Conservation (phyloP, 805 yeast genomes). For the Isabelozyma gotoi region DNA sequence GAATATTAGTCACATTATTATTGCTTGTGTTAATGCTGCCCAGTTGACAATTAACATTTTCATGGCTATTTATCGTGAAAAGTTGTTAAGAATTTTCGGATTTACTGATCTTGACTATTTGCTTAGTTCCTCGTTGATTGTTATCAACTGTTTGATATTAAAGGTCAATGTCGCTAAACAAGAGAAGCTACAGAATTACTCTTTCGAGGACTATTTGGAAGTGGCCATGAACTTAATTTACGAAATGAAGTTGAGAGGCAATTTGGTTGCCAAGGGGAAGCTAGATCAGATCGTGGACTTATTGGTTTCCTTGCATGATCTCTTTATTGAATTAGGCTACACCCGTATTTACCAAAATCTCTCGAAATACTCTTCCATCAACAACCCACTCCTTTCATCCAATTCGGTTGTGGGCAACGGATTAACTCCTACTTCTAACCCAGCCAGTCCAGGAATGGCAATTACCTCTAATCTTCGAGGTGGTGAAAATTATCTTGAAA, state of each 20-base stretch:
- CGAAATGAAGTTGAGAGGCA: constrained; percentile 19
- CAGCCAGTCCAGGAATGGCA: neutral
- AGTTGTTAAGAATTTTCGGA: constrained; percentile 20
- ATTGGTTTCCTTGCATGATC: constrained; percentile 2
- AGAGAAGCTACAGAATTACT: constrained; percentile 3
- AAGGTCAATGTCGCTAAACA: constrained; percentile 7
- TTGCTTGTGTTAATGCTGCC: constrained; percentile 15
- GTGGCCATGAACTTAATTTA: constrained; percentile 15
- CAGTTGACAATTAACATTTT: constrained; percentile 24
- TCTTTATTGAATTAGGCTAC: constrained; percentile 1
- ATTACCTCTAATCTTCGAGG: neutral
- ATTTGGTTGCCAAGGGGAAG: constrained; percentile 20
- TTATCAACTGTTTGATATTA: constrained; percentile 19
- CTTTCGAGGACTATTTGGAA: constrained; percentile 16
- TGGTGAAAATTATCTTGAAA: no score
- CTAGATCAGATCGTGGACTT: constrained; percentile 11
- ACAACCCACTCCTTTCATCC: constrained; percentile 1
- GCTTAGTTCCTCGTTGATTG: constrained; percentile 17
- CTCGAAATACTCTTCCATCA: constrained; percentile 4
- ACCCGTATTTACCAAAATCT: constrained; percentile 3
- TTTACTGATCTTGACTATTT: constrained; percentile 27
- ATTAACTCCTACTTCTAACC: neutral
- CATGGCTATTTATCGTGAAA: constrained; percentile 16
- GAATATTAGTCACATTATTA: constrained; percentile 18
- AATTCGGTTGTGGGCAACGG: neutral